phyloP scores from a whole-genome alignment of 129 eudicot species.

The Helianthus annuus region HanXRQr2.0-SUNRISE NC_035443.2:35188529-35189028 shows the following conservation, averaged over 20 bases:
- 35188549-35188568: background rate
- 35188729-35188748: background rate
- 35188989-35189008: too few relatives aligned
- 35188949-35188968: too few relatives aligned
- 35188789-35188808: background rate
- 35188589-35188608: conserved; percentile 1
- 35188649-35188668: background rate
- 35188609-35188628: background rate
- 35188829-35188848: too few relatives aligned
- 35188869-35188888: too few relatives aligned
- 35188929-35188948: too few relatives aligned
- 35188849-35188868: too few relatives aligned
- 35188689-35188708: conserved; percentile 15
- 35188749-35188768: background rate
- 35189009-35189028: too few relatives aligned
- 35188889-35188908: too few relatives aligned
- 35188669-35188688: conserved; percentile 9
- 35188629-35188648: conserved; percentile 6
- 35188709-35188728: background rate
- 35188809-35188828: background rate
- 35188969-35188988: too few relatives aligned
- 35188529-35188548: background rate
- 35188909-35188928: too few relatives aligned
- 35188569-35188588: background rate
- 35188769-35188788: background rate